Evolutionary conservation across 2,329 filamentous ascomycete species (phyloP), one percentile per base, ranked within the genome.

Genomic region (Macrophomina tecta): DNA sequence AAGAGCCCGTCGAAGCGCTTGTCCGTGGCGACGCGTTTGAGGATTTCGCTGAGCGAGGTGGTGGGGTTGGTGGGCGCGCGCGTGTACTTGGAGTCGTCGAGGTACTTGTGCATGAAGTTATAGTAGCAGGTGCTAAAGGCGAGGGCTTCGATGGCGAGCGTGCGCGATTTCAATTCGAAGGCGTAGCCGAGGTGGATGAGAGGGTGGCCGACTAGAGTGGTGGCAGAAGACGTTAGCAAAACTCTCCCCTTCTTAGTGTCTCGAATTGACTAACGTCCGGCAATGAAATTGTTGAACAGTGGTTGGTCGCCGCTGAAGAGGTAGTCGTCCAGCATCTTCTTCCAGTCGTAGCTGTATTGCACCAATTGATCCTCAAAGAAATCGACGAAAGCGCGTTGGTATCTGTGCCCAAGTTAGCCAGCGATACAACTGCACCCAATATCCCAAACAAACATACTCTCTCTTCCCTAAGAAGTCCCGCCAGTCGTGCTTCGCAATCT

Each of bases 111-210:
- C 60, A 85, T 80, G 55, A 82, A 78, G 69, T 81, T 82, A 75
- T 89, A 87, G 74, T 84, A 87, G 68, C 85, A 86, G 18, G 86
- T 80, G 0, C 89, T 83, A 69, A 97, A 83, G 0, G 87, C 89
- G 0, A 99, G 84, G 0, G 93, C 91, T 82, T 99, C 95, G 79
- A 97, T 95, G 56, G 90, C 94, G 23, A 98, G 77, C 70, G 96
- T 94, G 67, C 90, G 91, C 72, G 87, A 95, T 69, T 91, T 87
- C 72, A 98, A 84, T 81, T 99, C 94, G 75, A 91, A 94, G 9
- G 93, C 95, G 76, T 97, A 97, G n/a, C 89, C 94, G 2, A 99
- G 85, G 74, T 98, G 95, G 67, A 98, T 95, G n/a, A 98, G 83
- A 1, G 94, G 92, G 73, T 97, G 92, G 18, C 91, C 94, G 68